Base-by-base conservation (phyloP, 2,329 filamentous ascomycete species). In the Colletotrichum sp. region DNA sequence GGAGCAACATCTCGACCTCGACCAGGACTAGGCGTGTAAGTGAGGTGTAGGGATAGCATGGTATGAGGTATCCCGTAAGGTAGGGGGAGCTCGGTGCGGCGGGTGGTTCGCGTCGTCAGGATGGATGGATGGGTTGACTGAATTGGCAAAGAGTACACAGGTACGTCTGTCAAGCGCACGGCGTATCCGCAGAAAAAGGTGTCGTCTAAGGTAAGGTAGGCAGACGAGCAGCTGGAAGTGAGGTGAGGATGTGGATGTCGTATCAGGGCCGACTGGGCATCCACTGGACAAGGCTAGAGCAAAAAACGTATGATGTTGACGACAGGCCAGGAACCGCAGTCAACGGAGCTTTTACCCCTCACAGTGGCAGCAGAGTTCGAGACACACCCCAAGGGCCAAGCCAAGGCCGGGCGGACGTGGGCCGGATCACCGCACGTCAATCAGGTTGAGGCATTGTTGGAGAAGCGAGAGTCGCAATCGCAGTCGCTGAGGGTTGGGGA, bases 221-320 rank as follows among this genome's bases (percentile, higher is more conserved):
- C 28, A 26, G 55, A 67, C 10, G 18, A 60, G 52, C 49, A 49
- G 70, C n/a, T 49, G 32, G 55, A 62, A 59, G 67, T 63, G 57
- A 72, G 69, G 69, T 76, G 73, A 49, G 66, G 9, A 44, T 28
- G 70, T 60, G 55, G 32, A 52, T 65, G 71, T 65, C 32, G 74
- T 69, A 76, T 69, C 74, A 76, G 74, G 65, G 71, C 71, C 59
- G 74, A 76, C 34, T 69, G 71, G 4, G 65, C 74, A 76, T 69
- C 71, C 74, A 69, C 64, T 68, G 70, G 63, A 30, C 65, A 69
- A 73, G 34, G 64, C 70, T 57, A 69, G 57, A 76, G 73, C 44
- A 65, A 74, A 74, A 73, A 76, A 76, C 74, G 74, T 76, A 76
- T 68, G 74, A 76, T 74, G 74, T 68, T 76, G 64, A 74, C 74